A percentile compares a stretch with the other conserved stretches of the same genome.
These are phyloP conservation scores for Sclerotiophoma versabilis DNA, from an alignment of 2,329 filamentous ascomycete species.

Conservation along the genomic window DNA sequence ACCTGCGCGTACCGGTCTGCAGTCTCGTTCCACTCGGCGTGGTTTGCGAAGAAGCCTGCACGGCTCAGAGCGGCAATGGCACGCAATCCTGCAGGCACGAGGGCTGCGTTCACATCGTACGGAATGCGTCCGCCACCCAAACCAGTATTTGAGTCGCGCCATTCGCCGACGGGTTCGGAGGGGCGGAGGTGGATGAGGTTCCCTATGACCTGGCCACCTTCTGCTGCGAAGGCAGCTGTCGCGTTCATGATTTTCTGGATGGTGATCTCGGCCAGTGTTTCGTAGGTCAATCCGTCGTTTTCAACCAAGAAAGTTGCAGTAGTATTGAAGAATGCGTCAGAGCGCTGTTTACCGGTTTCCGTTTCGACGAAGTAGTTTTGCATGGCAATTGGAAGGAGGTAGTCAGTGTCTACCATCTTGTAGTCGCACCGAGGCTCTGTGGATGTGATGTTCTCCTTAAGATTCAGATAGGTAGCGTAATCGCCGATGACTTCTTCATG, in stretches of 20 bases:
- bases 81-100: slow-evolving; percentile 67
- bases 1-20: slow-evolving; percentile 60
- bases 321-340: slow-evolving; percentile 48
- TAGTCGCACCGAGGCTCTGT: slow-evolving; percentile 64
- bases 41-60: slow-evolving; percentile 59
- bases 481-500: slow-evolving; percentile 73
- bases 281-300: slow-evolving; percentile 63
- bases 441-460: slow-evolving; percentile 60
- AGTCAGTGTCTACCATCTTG: slow-evolving; percentile 70
- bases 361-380: slow-evolving; percentile 64
- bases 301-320: slow-evolving; percentile 58
- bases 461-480: slow-evolving; percentile 67
- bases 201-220: slow-evolving; percentile 55
- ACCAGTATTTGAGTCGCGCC: slow-evolving; percentile 68
- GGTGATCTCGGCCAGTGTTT: slow-evolving; percentile 59
- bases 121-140: slow-evolving; percentile 69
- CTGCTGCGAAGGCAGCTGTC: slow-evolving; percentile 60
- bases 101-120: slow-evolving; percentile 69
- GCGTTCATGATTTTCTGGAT: slow-evolving; percentile 66
- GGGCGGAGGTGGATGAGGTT: slow-evolving; percentile 67
- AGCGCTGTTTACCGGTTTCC: slow-evolving; percentile 50
- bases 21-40: slow-evolving; percentile 54
- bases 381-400: slow-evolving; percentile 65
- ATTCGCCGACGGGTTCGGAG: slow-evolving; percentile 64
- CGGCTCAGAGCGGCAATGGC: slow-evolving; percentile 62